Evolutionary conservation across 768 basidiomycete genomes (phyloP).

Genomic region (Suillus hirtellus): DNA sequence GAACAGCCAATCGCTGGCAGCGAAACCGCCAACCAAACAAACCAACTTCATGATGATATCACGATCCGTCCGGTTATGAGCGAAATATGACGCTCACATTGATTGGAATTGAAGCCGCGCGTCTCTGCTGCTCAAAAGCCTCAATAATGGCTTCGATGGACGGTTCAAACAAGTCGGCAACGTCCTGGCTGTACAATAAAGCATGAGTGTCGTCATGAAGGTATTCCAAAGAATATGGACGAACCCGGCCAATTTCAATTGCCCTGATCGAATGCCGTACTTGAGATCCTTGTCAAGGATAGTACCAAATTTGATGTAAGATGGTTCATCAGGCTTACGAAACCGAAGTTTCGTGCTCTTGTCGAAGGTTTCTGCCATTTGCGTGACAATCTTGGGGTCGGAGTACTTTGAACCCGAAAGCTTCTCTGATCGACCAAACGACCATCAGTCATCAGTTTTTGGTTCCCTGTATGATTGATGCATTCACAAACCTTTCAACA

Average conservation of each 20-base stretch:
- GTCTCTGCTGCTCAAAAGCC: constrained; percentile 33
- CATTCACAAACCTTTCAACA: constrained; percentile 27
- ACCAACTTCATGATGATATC: constrained; percentile 26
- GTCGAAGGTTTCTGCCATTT: constrained; percentile 38
- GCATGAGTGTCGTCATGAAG: neutral
- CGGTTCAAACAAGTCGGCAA: constrained; percentile 43
- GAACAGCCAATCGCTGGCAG: constrained; percentile 49
- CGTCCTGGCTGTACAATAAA: constrained; percentile 28
- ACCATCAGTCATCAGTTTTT: neutral
- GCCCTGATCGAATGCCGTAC: constrained; percentile 37
- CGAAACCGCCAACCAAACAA: constrained; percentile 55
- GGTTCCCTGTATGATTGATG: neutral
- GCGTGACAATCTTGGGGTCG: constrained; percentile 28
- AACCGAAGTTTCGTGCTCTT: constrained; percentile 40
- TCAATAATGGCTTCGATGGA: constrained; percentile 38
- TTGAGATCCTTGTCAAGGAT: constrained; percentile 34
- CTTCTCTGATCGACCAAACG: constrained; percentile 19
- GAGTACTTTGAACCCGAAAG: constrained; percentile 32
- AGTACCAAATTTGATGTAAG: constrained; percentile 42
- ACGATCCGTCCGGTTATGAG: neutral
- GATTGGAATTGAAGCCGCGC: constrained; percentile 24
- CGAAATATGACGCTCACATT: constrained; percentile 22
- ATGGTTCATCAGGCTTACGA: constrained; percentile 33
- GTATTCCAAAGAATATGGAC: neutral
- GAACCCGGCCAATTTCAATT: constrained; percentile 39